Conservation (phyloP, 371 early-diverging fungal genomes). For the Mortierella polycephala region DNA sequence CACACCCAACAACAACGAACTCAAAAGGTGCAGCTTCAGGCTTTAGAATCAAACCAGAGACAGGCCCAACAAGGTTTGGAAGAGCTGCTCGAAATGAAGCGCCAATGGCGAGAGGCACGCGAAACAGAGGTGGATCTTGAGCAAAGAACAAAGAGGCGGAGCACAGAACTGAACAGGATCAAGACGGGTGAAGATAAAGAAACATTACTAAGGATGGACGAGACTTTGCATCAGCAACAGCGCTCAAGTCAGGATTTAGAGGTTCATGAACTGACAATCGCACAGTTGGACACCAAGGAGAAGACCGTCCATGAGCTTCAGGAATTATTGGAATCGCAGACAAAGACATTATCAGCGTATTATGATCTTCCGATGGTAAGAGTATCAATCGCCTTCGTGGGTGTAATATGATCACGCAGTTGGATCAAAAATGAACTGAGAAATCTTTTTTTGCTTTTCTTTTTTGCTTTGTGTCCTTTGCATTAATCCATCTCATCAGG, state of each 20-base stretch:
- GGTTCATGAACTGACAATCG: constrained; percentile 18
- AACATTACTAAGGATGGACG: background rate
- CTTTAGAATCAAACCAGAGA: background rate
- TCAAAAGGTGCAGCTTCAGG: background rate
- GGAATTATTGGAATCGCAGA: constrained; percentile 16
- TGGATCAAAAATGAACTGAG: too few species aligned
- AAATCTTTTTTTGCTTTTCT: background rate
- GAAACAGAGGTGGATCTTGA: constrained; percentile 28
- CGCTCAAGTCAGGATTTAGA: constrained; percentile 16
- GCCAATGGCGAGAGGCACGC: constrained; percentile 2
- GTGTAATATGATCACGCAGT: too few species aligned
- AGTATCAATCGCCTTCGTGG: background rate
- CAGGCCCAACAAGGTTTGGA: constrained; percentile 11
- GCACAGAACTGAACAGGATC: constrained; percentile 30
- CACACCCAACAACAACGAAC: background rate
- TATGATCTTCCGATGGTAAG: constrained; percentile 43
- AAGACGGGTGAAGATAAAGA: constrained; percentile 13
- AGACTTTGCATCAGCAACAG: constrained; percentile 6
- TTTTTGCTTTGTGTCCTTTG: background rate
- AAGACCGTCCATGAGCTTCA: constrained; percentile 7
- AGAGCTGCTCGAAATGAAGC: constrained; percentile 10
- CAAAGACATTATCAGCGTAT: constrained; percentile 22
- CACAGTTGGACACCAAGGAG: constrained; percentile 25
- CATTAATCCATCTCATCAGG: constrained; percentile 3
- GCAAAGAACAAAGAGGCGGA: constrained; percentile 26